phyloP scores from a whole-genome alignment of 2,329 filamentous ascomycete species.

The Helotiales sp. region DNA sequence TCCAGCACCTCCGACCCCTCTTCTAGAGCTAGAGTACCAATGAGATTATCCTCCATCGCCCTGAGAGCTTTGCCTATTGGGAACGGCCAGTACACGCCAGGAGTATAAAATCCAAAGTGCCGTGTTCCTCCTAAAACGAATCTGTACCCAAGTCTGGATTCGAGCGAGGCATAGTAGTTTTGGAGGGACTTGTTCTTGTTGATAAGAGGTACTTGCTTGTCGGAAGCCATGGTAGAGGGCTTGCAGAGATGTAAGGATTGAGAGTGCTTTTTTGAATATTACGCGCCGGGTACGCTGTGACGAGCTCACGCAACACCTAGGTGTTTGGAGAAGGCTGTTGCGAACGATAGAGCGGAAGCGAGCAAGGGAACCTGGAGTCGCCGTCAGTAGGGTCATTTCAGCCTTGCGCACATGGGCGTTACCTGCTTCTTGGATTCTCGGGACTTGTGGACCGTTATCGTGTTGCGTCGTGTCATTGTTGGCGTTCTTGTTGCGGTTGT shows the following conservation, averaged over 20 bases:
- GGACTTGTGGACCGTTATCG: too few species aligned
- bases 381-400: background rate
- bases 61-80: slow-evolving; percentile 44
- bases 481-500: too few species aligned
- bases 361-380: background rate
- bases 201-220: slow-evolving; percentile 33
- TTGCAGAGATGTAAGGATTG: background rate
- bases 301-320: background rate
- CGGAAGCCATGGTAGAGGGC: slow-evolving; percentile 9
- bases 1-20: slow-evolving; percentile 48
- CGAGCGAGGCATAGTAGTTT: slow-evolving; percentile 46
- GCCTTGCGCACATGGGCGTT: background rate
- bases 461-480: too few species aligned
- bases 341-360: background rate
- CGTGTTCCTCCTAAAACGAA: slow-evolving; percentile 47
- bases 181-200: slow-evolving; percentile 42
- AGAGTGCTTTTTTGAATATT: background rate
- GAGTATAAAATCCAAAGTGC: slow-evolving; percentile 51
- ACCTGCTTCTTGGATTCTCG: too few species aligned
- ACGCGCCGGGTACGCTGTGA: background rate
- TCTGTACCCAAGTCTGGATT: slow-evolving; percentile 45
- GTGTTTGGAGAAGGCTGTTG: background rate
- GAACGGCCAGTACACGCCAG: slow-evolving; percentile 48
- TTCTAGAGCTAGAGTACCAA: slow-evolving; percentile 39
- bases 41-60: slow-evolving; percentile 50